Conservation (phyloP, 2,329 filamentous ascomycete species). For the Diaporthe helianthi region DNA sequence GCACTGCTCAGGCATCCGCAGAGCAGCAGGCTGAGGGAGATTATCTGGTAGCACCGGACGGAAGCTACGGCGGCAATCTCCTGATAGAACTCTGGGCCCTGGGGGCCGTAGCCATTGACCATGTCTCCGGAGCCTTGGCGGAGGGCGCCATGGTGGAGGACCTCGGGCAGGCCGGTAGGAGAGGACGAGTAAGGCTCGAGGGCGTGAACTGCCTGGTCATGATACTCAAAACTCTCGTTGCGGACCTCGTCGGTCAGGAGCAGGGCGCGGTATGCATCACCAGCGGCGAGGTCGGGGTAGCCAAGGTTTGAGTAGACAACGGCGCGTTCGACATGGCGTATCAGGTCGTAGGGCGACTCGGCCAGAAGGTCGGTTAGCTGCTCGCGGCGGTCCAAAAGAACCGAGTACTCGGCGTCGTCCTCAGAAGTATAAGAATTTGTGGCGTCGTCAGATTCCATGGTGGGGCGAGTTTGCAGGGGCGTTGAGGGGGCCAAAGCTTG, state of each 20-base stretch:
- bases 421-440: constrained; percentile 39
- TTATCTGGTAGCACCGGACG: constrained; percentile 65
- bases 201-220: constrained; percentile 68
- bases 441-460: constrained; percentile 39
- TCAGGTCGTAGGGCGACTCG: constrained; percentile 64
- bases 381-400: constrained; percentile 61
- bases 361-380: constrained; percentile 62
- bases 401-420: constrained; percentile 49
- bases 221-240: constrained; percentile 83
- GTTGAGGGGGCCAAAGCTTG: constrained; percentile 19
- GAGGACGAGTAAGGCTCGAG: constrained; percentile 50
- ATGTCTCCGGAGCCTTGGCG: constrained; percentile 45
- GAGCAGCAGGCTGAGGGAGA: constrained; percentile 65
- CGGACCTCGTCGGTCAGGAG: constrained; percentile 81
- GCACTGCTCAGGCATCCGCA: constrained; percentile 75
- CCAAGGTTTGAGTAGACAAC: constrained; percentile 74
- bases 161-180: constrained; percentile 47
- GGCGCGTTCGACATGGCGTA: constrained; percentile 74
- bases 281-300: constrained; percentile 88
- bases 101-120: constrained; percentile 44
- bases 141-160: constrained; percentile 55
- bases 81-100: constrained; percentile 44
- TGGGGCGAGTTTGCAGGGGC: constrained; percentile 23
- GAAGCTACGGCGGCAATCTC: constrained; percentile 58
- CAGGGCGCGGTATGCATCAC: constrained; percentile 90